These are phyloP conservation scores for Mrakiaceae sp. DNA, from an alignment of 1,284 basidiomycete genomes.

Conservation along the genomic window DNA sequence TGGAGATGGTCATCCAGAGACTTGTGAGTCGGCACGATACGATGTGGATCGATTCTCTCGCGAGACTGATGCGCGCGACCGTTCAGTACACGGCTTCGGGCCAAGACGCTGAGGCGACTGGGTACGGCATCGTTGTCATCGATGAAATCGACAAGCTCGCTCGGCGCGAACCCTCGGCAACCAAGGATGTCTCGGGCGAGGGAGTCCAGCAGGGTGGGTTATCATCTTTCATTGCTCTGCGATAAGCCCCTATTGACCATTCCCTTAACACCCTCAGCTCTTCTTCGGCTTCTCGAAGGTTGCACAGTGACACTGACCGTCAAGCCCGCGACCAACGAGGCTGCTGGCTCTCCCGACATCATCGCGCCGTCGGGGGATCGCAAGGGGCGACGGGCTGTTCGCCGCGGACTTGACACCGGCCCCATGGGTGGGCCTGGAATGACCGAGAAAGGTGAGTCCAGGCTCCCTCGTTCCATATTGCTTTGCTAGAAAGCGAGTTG, in stretches of 20 bases:
- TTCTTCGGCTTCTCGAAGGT: slow-evolving; percentile 88
- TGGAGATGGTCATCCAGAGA: slow-evolving; percentile 76
- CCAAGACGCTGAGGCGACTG: background rate
- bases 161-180: slow-evolving; percentile 46
- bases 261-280: slow-evolving; percentile 31
- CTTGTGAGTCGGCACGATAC: slow-evolving; percentile 72
- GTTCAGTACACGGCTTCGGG: background rate
- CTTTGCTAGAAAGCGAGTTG: background rate
- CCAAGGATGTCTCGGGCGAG: slow-evolving; percentile 85
- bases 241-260: background rate
- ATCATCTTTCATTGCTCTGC: background rate
- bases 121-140: slow-evolving; percentile 86
- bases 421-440: background rate
- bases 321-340: slow-evolving; percentile 39
- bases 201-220: slow-evolving; percentile 73
- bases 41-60: slow-evolving; percentile 57
- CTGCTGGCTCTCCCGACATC: slow-evolving; percentile 26
- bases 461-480: background rate
- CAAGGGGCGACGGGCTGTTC: background rate
- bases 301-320: slow-evolving; percentile 61
- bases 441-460: background rate
- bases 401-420: background rate
- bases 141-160: slow-evolving; percentile 94
- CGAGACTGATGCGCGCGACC: background rate
- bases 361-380: slow-evolving; percentile 4